Evolutionary conservation across 2,329 filamentous ascomycete genomes (phyloP).

Genomic region (Stemphylium beticola): DNA sequence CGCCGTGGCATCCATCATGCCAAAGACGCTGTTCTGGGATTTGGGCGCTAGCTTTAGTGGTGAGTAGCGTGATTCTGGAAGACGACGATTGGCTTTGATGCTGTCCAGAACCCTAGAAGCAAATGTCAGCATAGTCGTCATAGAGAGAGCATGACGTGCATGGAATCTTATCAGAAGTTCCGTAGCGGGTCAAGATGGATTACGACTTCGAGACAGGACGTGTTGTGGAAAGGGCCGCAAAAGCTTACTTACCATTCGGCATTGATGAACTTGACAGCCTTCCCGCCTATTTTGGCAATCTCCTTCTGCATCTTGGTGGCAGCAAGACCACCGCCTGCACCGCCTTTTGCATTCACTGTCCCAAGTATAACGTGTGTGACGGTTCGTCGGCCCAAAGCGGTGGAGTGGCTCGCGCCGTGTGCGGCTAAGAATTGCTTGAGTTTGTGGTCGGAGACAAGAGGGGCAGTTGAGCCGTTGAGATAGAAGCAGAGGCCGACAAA

Average conservation of each 20-base stretch:
- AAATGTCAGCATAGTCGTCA: conserved; percentile 20
- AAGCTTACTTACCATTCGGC: conserved; percentile 69
- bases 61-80: conserved; percentile 76
- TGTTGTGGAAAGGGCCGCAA: background rate
- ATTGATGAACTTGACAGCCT: conserved; percentile 76
- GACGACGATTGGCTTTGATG: conserved; percentile 73
- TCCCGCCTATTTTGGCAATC: conserved; percentile 70
- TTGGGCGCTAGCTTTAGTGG: conserved; percentile 37
- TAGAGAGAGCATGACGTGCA: background rate
- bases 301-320: conserved; percentile 82
- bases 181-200: background rate
- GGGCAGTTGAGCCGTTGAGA: conserved; percentile 85
- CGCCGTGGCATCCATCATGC: conserved; percentile 15
- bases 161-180: background rate
- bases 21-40: conserved; percentile 34
- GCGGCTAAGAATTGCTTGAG: conserved; percentile 78
- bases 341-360: conserved; percentile 44
- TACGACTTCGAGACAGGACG: background rate
- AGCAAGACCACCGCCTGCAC: conserved; percentile 76
- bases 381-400: conserved; percentile 71
- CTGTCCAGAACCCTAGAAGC: conserved; percentile 76
- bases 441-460: conserved; percentile 82
- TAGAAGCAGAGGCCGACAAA: conserved; percentile 78
- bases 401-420: conserved; percentile 75
- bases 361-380: conserved; percentile 90